Base-by-base conservation (phyloP, 2,329 filamentous ascomycete species). In the Purpureocillium takamizusanense region DNA sequence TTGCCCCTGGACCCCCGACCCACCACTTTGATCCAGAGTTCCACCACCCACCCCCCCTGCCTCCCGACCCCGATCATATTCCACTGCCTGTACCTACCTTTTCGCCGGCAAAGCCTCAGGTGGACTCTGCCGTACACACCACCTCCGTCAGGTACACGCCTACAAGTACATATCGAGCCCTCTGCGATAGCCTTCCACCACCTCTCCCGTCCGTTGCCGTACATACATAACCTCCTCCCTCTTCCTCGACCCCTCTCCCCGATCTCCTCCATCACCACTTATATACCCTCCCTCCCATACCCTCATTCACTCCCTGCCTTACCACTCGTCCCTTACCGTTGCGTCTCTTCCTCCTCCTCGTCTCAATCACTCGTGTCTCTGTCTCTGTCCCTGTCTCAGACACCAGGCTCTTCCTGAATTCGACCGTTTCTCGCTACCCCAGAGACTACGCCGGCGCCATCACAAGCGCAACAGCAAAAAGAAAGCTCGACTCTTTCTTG, bases 31-130 rank as follows among this genome's bases (percentile, higher is more conserved):
- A 37, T 37, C 36, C 36, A 38, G 31, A 38, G 36, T 33, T 28
- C 36, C 36, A 38, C 36, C 36, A 36, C 15, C 38, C 37, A 30
- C 38, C 32, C 37, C 21, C 41, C 41, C 41, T 37, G 35, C 34
- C 41, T 42, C 37, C 34, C 40, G 40, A 30, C 40, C 40, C 40
- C 40, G 40, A 42, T 42, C 40, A 42, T 38, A 38, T 38, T 38
- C 37, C 10, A 25, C 21, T n/a, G n/a, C n/a, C n/a, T n/a, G n/a
- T 12, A 12, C 7, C 25, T 28, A 12, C 39, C 38, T 32, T 34
- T 29, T 28, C 32, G 31, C 36, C 32, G 39, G 35, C 14, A 38
- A 35, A 35, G 35, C 36, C 36, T 41, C 32, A 25, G 37, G 32
- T 39, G 33, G 29, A 25, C 34, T 28, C 28, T 32, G 14, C 25